These are phyloP conservation scores for Aphanomyces euteiches DNA, from an alignment of 352 stramenopile genomes.

Conservation along the genomic window DNA sequence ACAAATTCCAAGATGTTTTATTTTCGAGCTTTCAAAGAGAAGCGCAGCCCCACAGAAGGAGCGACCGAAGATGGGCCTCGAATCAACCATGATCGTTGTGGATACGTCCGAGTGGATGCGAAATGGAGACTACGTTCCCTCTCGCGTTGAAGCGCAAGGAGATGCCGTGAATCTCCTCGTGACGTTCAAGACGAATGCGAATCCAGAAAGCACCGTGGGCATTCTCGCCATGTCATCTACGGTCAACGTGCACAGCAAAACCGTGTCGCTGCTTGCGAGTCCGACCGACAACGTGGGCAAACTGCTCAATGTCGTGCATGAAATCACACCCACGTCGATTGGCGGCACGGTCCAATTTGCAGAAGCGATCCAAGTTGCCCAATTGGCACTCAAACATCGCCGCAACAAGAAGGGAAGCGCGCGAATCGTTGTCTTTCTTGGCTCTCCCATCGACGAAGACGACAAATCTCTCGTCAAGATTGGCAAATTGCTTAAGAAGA, in stretches of 20 bases:
- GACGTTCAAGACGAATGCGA: conserved; percentile 95
- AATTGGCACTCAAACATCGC: conserved; percentile 97
- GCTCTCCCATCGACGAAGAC: conserved; percentile 89
- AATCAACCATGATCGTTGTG: conserved; percentile 87
- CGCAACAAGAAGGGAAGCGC: conserved; percentile 97
- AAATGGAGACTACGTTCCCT: conserved; percentile 99
- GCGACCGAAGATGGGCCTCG: conserved; percentile 52
- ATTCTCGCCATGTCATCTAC: conserved; percentile 92
- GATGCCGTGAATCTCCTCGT: conserved; percentile 98
- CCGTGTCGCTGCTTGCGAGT: conserved; percentile 80
- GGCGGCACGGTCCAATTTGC: conserved; percentile 90
- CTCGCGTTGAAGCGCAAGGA: conserved; percentile 96
- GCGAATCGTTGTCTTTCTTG: conserved; percentile 97
- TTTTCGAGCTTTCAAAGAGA: conserved; percentile 13
- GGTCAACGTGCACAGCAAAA: conserved; percentile 13
- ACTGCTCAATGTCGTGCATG: conserved; percentile 93
- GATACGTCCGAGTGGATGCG: conserved; percentile 99
- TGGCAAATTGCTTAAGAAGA: conserved; percentile 98
- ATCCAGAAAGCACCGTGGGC: conserved; percentile 98
- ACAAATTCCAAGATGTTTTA: conserved; percentile 11
- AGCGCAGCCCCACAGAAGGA: conserved; percentile 18
- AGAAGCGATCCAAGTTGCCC: conserved; percentile 95
- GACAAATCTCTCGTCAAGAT: conserved; percentile 92
- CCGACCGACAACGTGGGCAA: conserved; percentile 98
- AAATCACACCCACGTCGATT: conserved; percentile 57